phyloP scores from a whole-genome alignment of 495 filamentous ascomycete species.

The Penicillium subrubescens region DNA sequence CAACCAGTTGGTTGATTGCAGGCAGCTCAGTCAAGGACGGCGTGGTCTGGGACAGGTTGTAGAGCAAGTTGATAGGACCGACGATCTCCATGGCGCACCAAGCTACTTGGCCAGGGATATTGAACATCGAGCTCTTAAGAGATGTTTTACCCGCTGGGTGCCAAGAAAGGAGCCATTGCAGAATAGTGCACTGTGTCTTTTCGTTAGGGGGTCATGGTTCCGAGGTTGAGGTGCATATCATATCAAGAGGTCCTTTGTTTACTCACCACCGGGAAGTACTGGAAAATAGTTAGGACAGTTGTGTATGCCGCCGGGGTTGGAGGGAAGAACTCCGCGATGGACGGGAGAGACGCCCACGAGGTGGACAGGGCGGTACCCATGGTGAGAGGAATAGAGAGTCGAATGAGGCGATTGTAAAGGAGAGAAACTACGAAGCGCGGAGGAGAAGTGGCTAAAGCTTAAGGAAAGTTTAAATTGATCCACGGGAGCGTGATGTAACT shows the following conservation, averaged over 20 bases:
- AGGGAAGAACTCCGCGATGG: slow-evolving; percentile 45
- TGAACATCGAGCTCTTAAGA: slow-evolving; percentile 61
- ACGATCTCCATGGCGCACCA: slow-evolving; percentile 88
- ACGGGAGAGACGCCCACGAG: slow-evolving; percentile 21
- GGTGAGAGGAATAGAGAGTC: neutral
- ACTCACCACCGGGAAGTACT: slow-evolving; percentile 53
- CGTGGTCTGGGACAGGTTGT: slow-evolving; percentile 69
- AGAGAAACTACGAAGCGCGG: slow-evolving; percentile 1
- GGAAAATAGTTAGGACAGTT: slow-evolving; percentile 49
- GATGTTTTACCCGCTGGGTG: slow-evolving; percentile 89
- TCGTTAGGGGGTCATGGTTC: neutral
- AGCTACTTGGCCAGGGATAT: slow-evolving; percentile 82
- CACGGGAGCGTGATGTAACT: slow-evolving; percentile 20
- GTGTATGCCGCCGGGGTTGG: slow-evolving; percentile 54
- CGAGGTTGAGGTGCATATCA: neutral
- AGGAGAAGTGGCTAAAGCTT: slow-evolving; percentile 2
- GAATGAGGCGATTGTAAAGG: slow-evolving; percentile 1
- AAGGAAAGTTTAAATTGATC: slow-evolving; percentile 8
- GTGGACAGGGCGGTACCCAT: slow-evolving; percentile 36
- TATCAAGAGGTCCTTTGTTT: neutral
- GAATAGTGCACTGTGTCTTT: slow-evolving; percentile 49
- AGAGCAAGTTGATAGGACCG: slow-evolving; percentile 74
- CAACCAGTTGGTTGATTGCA: slow-evolving; percentile 36
- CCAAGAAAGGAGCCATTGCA: slow-evolving; percentile 65
- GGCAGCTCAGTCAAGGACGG: slow-evolving; percentile 27